Evolutionary conservation across 2,329 filamentous ascomycete species (phyloP), one percentile per base, ranked within the genome.

Genomic region (Colletotrichum eremochloae): DNA sequence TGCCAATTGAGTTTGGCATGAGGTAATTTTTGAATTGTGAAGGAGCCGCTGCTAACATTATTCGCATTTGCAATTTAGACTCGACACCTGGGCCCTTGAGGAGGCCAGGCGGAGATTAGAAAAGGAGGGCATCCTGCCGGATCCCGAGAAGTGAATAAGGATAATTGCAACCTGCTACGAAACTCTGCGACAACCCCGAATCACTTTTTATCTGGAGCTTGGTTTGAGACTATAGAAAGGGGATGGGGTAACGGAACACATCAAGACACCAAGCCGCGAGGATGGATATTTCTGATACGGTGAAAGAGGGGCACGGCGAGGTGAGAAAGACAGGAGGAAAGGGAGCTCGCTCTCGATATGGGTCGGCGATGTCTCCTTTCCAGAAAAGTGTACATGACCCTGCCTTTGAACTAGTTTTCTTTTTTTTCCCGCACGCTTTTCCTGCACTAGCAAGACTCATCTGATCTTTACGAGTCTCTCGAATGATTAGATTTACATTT

Each of bases 81-180:
- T 99, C 90, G 96, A 98, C 87, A 98, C 96, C 67, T 99, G 96
- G 96, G 96, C 96, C 75, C 91, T 99, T 55, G 96, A 99, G 85
- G 96, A 99, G 86, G 96, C 96, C 65, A 90, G 96, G 80, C 90
- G 96, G 86, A 90, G 96, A 86, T 91, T 99, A 89, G 96, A 99
- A 86, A 93, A 91, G 73, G 96, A 99, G 87, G 96, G 96, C 72
- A 95, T 98, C 80, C 85, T 98, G 80, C 90, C 94, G 80, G 96
- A 98, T 79, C 92, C 93, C 52, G 83, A 86, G 76, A 84, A 89
- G 71, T 74, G 72, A 87, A 91, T 82, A 88, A 89, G 85, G 88
- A 89, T 82, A 77, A 83, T 15, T 58, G 66, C 83, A 76, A 63
- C 15, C 50, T 53, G 5, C 48, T 53, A 50, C 36, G 48, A 42